Base-by-base conservation (phyloP, 768 basidiomycete species). In the Agrocybe pediades region DNA sequence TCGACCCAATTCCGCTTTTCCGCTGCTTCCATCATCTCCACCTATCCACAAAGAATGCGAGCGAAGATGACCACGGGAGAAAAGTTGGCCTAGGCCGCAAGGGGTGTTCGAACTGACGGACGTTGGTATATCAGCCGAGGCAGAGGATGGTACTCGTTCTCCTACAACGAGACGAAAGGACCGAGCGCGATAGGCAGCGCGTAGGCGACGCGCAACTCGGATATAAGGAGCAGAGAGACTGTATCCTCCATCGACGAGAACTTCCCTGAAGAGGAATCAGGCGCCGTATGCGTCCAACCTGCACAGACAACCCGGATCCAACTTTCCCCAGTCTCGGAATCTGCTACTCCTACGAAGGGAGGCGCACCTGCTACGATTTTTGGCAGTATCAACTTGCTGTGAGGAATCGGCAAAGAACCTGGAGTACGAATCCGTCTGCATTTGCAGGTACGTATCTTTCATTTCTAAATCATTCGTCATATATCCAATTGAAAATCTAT, bases 51-150 rank as follows among this genome's bases (percentile, higher is more conserved):
- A 78, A 54, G 77, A 78, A 46, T 69, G 79, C 1, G 81, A 85
- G 63, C 66, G 89, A 27, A 69, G 89, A 16, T 73, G 90, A 33
- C 68, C 90, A 42, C 73, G 88, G 46, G 92, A 92, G 74, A 91
- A 92, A 70, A 88, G 86, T n/a, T 77, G 90, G 7, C 88, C 88
- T 5, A 75, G 72, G 2, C 68, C 72, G 1, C 26, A 44, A 29
- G 57, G 53, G 5, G 53, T 54, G n/a, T 54, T 47, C 20, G 57
- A 54, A 33, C 21, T 58, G 16, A 45, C 36, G 23, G 49, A 52
- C 5, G 41, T 44, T 16, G 15, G 13, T 13, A 25, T 19, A 51
- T 47, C 30, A 15, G 17, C 21, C n/a, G n/a, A n/a, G n/a, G n/a
- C n/a, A n/a, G n/a, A n/a, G 21, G 46, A 26, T 21, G 23, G n/a